Percentiles rank a stretch among this genome's conserved stretches.
Evolutionary conservation across 768 basidiomycete genomes (phyloP).

Genomic region (Mycena kentingensis): DNA sequence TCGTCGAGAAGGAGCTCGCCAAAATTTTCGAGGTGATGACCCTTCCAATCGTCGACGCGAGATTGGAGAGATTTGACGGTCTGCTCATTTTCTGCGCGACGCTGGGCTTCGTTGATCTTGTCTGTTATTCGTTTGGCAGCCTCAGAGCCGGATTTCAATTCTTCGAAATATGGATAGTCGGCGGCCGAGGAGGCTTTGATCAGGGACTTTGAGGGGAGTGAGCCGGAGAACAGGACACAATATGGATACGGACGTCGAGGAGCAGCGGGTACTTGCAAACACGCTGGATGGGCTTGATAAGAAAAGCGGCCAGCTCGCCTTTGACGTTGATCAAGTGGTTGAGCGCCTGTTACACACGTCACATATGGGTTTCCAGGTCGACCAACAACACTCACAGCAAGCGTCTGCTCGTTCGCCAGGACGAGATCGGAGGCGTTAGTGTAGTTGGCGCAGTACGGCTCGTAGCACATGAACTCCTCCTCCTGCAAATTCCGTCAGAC

Average conservation of each 20-base stretch:
- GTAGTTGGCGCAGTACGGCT: slow-evolving; percentile 97
- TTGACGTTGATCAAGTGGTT: slow-evolving; percentile 87
- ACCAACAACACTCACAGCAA: slow-evolving; percentile 62
- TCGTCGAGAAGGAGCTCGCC: slow-evolving; percentile 94
- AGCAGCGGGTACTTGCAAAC: slow-evolving; percentile 98
- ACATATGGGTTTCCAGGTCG: slow-evolving; percentile 34
- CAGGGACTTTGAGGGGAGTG: slow-evolving; percentile 54
- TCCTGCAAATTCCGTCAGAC: slow-evolving; percentile 61
- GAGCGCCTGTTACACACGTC: slow-evolving; percentile 60
- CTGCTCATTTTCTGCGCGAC: slow-evolving; percentile 86
- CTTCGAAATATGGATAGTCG: slow-evolving; percentile 72
- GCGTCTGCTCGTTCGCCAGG: slow-evolving; percentile 81
- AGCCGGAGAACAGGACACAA: slow-evolving; percentile 16
- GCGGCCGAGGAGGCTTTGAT: slow-evolving; percentile 67
- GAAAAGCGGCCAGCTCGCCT: slow-evolving; percentile 91
- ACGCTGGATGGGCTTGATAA: slow-evolving; percentile 98
- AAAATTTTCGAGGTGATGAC: slow-evolving; percentile 92
- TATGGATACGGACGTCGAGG: slow-evolving; percentile 67
- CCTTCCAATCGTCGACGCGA: slow-evolving; percentile 98
- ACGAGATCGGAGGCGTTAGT: slow-evolving; percentile 84
- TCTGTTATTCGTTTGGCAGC: slow-evolving; percentile 93
- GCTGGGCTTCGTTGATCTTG: slow-evolving; percentile 93
- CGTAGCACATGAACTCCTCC: slow-evolving; percentile 93
- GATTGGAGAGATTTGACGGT: slow-evolving; percentile 84
- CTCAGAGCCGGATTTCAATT: slow-evolving; percentile 80